A percentile compares a stretch with the other conserved stretches of the same genome.
Conservation (phyloP, 768 basidiomycete genomes). For the Boletellus emodensis region DNA sequence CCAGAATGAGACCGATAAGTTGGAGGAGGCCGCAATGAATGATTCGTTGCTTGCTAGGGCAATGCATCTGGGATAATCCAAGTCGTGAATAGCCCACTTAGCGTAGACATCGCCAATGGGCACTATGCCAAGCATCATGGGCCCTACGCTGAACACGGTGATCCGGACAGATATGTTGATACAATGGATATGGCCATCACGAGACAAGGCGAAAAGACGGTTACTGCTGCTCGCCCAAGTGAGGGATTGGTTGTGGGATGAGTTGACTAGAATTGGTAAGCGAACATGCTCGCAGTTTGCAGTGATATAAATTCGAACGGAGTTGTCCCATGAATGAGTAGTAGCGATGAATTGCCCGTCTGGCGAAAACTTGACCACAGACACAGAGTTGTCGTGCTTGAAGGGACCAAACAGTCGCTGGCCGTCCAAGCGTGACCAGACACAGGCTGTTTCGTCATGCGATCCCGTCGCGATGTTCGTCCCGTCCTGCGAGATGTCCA, state of each 20-base stretch:
- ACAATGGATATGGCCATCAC: neutral
- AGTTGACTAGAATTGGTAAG: too few relatives aligned
- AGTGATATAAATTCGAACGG: too few relatives aligned
- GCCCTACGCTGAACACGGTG: too few relatives aligned
- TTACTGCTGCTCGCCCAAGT: neutral
- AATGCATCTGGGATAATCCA: neutral
- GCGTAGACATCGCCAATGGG: neutral
- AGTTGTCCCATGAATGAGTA: neutral
- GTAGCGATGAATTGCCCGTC: neutral
- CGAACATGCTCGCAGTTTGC: too few relatives aligned
- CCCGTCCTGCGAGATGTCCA: neutral
- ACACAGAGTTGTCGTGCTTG: neutral
- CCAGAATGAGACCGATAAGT: slow-evolving; percentile 6
- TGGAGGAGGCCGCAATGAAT: neutral
- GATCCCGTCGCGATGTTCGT: neutral
- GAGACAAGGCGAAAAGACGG: neutral
- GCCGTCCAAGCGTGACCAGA: slow-evolving; percentile 1
- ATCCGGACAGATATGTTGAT: too few relatives aligned
- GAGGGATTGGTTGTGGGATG: neutral
- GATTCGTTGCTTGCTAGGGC: neutral
- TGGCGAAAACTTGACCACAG: slow-evolving; percentile 1
- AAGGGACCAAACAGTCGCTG: neutral
- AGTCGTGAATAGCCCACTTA: neutral
- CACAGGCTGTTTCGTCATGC: neutral
- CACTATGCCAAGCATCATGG: too few relatives aligned